phyloP scores from a whole-genome alignment of 1,284 basidiomycete genomes.

The Mycena citricolor region DNA sequence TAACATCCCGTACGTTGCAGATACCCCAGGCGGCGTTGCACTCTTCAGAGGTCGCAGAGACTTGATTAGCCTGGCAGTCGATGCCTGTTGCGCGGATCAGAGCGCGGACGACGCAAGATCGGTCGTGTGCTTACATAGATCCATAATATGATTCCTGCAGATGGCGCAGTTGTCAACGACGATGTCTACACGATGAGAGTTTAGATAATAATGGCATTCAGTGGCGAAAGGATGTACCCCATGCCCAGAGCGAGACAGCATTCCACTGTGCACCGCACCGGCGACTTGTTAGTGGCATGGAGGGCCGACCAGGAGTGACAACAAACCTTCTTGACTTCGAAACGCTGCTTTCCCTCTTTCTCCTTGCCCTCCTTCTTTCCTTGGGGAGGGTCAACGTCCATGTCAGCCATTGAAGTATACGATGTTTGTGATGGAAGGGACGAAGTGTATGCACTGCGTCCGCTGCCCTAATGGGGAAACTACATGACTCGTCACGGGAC shows the following conservation, averaged over 20 bases:
- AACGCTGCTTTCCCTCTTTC: slow-evolving; percentile 71
- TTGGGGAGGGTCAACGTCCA: slow-evolving; percentile 74
- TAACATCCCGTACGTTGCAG: slow-evolving; percentile 77
- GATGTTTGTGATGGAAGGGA: too few relatives aligned
- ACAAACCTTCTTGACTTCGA: slow-evolving; percentile 94
- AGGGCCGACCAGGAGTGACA: too few relatives aligned
- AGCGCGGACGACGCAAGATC: neutral
- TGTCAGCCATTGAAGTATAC: slow-evolving; percentile 74
- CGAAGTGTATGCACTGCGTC: too few relatives aligned
- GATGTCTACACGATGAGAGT: slow-evolving; percentile 60
- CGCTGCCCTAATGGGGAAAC: too few relatives aligned
- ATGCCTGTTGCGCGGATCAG: slow-evolving; percentile 69
- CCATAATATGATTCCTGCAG: slow-evolving; percentile 98
- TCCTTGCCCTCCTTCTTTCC: slow-evolving; percentile 55
- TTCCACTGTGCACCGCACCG: slow-evolving; percentile 91
- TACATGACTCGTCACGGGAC: too few relatives aligned
- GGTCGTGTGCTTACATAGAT: slow-evolving; percentile 76
- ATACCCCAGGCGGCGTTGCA: slow-evolving; percentile 99
- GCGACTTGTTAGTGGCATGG: too few relatives aligned
- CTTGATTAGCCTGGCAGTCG: slow-evolving; percentile 99
- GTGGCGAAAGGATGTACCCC: slow-evolving; percentile 60
- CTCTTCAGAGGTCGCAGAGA: slow-evolving; percentile 93
- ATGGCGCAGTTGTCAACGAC: slow-evolving; percentile 97
- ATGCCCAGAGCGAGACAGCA: slow-evolving; percentile 93
- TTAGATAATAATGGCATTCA: slow-evolving; percentile 10